Evolutionary conservation across 2,329 filamentous ascomycete genomes (phyloP), one percentile per base, ranked within the genome.

Genomic region (Tolypocladium tundrense): DNA sequence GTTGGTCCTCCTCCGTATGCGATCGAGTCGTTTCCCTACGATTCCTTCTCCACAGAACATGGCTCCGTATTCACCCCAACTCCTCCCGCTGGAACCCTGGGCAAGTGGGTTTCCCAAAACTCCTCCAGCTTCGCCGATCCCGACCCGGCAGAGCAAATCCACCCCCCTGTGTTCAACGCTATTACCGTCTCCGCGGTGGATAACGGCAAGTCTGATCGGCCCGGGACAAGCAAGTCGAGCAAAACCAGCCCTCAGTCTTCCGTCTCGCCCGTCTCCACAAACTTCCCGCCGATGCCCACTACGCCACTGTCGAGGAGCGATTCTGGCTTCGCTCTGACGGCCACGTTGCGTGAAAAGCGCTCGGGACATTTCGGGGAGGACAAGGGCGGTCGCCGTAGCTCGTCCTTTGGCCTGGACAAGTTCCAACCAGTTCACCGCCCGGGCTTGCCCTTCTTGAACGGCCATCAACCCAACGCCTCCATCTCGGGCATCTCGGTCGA

Each of bases 1-100:
- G 83, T 86, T n/a, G 94, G 93, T 0, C 91, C 94, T 24, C 94
- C 94, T 40, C 87, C 90, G 4, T 97, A 97, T 71, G 92, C 91
- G 4, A 85, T 96, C 57, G 94, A 99, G 72, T 88, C 92, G 0
- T 99, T 90, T 69, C 94, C 94, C 0, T 90, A 89, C 68, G 90
- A 97, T 70, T 83, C 89, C 2, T 97, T 96, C 69, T 88, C 91
- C 24, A 91, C 89, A 0, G 94, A 99, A 72, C 92, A 90, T 63
- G 81, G 87, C 39, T 81, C 87, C 1, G 79, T 96, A 3, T 97
- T 96, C 72, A 88, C 85, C 45, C 80, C 89, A 24, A 84, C 81
- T 62, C 81, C 92, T 1, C 76, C 83, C 7, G 80, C 84, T 10
- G 89, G 88, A 56, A 88, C 87, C 0, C 78, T 99, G 55, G 86